These are phyloP conservation scores for Carallia pectinifolia DNA, from an alignment of 345 rosid species.

Conservation along the genomic window DNA sequence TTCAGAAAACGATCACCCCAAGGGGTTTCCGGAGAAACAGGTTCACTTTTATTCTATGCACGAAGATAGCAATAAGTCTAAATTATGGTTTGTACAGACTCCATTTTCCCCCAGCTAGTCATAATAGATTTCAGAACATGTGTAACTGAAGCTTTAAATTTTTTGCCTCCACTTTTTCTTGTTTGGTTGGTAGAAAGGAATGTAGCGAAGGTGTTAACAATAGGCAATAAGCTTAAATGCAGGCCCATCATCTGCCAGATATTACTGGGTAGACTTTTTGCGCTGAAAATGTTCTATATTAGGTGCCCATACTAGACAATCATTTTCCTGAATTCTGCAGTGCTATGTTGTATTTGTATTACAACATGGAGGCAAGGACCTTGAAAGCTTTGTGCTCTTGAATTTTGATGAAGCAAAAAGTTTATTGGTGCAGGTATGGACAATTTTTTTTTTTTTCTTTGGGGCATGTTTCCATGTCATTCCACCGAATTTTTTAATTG, in stretches of 20 bases:
- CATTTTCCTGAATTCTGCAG: slow-evolving; percentile 39
- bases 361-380: slow-evolving; percentile 96
- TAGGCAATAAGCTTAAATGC: not conserved
- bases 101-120: not conserved
- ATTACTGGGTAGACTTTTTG: not conserved
- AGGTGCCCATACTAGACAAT: slow-evolving; percentile 14
- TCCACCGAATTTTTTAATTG: not conserved
- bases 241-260: not conserved
- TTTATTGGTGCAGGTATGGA: slow-evolving; percentile 68
- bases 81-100: not conserved
- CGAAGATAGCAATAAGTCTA: not conserved
- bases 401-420: slow-evolving; percentile 82
- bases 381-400: slow-evolving; percentile 80
- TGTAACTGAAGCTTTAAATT: not conserved
- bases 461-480: not conserved
- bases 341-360: slow-evolving; percentile 79
- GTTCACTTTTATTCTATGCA: slow-evolving; percentile 9
- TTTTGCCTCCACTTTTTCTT: not conserved
- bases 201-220: not conserved
- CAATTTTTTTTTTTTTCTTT: slow-evolving; percentile 3
- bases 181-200: not conserved
- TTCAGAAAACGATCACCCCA: slow-evolving; percentile 93
- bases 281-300: slow-evolving; percentile 4
- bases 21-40: slow-evolving; percentile 76
- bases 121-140: too few species aligned